Base-by-base conservation (phyloP, 306 rosid species). In the Inga laurina region DNA sequence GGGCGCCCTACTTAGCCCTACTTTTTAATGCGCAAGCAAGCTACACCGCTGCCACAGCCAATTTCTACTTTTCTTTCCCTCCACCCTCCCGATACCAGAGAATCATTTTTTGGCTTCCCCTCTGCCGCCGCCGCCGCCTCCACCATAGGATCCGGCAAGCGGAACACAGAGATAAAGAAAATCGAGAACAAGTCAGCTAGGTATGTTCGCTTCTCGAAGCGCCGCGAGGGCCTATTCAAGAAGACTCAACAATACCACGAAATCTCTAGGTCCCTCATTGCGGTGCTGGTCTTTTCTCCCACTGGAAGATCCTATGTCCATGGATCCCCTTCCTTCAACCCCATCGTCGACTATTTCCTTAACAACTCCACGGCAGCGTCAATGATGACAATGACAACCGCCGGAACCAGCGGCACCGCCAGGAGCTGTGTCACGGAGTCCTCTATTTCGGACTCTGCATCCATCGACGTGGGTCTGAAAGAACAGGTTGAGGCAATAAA, bases 201-300 rank as follows among this genome's bases (percentile, higher is more conserved):
- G 10, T 18, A 18, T 6, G 66, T 51, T 21, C 52, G 65, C 73
- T 74, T 52, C 46, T 9, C 24, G 1, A 64, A 64, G 41, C 39
- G 70, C 18, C 70, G 41, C 3, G 10, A 64, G 41, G 70, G 70
- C 1, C 43, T 64, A 14, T 13, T 64, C 43, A 30, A 32, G 46
- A 74, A 51, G 45, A 65, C 48, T 52, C 45, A 74, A 6, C 45
- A 74, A 39, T 74, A 74, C 46, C 64, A 74, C 78, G 10, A 49
- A 30, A 1, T 74, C 30, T 51, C 66, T 43, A 14, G 44, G 16
- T 52, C 66, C 78, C 48, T 9, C 46, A 2, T 74, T 34, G 78
- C 32, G 30, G 32, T 74, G 10, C 65, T 74, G 7, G 78, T 74
- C 11, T 1, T 74, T 41, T 51, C 46, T 59, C 70, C 70, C 11